Conservation (phyloP, 495 filamentous ascomycete genomes). For the Talaromyces thailandensis region DNA sequence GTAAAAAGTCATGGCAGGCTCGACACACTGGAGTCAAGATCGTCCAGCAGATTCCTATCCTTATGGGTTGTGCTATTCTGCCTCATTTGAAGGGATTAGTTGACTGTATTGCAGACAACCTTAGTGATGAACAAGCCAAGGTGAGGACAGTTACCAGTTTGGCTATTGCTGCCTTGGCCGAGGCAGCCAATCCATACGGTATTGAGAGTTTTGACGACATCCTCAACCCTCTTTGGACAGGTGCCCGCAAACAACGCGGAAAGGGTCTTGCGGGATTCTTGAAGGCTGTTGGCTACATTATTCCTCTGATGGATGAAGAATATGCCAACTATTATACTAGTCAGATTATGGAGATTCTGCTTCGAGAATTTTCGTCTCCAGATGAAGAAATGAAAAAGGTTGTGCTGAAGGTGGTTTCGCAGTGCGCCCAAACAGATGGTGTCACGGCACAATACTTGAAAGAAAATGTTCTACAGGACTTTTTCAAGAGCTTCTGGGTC, state of each 20-base stretch:
- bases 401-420: conserved; percentile 94
- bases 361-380: conserved; percentile 90
- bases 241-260: conserved; percentile 87
- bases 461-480: conserved; percentile 87
- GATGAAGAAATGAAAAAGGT: conserved; percentile 99
- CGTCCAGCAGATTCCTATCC: conserved; percentile 97
- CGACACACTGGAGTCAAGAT: conserved; percentile 99
- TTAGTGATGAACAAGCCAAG: conserved; percentile 96
- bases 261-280: conserved; percentile 94
- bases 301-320: conserved; percentile 98
- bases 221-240: conserved; percentile 93
- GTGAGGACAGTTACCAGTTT: conserved; percentile 93
- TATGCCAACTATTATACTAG: conserved; percentile 98
- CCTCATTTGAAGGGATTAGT: conserved; percentile 95
- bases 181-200: conserved; percentile 96
- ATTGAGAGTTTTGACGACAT: conserved; percentile 99
- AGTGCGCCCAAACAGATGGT: conserved; percentile 88
- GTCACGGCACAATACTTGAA: conserved; percentile 92
- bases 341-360: conserved; percentile 97
- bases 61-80: conserved; percentile 96
- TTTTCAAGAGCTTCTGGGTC: conserved; percentile 99
- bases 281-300: conserved; percentile 97
- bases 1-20: conserved; percentile 98
- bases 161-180: conserved; percentile 90
- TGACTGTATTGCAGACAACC: conserved; percentile 89